phyloP scores from a whole-genome alignment of 202 grass and related monocot genomes.

The Panicum virgatum region DNA sequence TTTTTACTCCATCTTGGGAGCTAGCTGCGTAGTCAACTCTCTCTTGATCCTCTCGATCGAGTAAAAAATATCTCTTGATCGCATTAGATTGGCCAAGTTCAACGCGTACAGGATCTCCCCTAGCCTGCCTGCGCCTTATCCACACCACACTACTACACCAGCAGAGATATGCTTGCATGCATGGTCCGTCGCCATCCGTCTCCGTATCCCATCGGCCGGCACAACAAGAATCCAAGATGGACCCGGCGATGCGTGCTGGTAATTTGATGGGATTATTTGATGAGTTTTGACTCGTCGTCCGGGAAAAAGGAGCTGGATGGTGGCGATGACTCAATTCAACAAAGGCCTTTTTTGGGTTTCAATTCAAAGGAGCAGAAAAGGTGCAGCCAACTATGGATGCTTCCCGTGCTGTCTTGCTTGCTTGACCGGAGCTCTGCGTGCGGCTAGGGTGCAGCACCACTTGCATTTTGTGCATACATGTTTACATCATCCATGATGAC shows the following conservation, averaged over 20 bases:
- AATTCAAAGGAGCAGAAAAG: neutral
- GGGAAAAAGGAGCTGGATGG: neutral
- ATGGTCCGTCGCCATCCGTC: neutral
- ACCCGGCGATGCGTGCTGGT: neutral
- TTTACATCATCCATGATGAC: conserved; percentile 4
- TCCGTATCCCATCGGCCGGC: neutral
- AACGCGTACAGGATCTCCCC: conserved; percentile 37
- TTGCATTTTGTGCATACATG: neutral
- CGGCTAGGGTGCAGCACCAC: neutral
- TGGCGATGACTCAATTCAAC: neutral
- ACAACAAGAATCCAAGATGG: neutral
- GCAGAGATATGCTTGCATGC: neutral
- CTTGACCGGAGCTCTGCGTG: conserved; percentile 21
- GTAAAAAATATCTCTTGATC: neutral
- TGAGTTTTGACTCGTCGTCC: conserved; percentile 3
- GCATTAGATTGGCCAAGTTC: neutral
- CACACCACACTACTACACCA: no score
- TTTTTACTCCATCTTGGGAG: no score
- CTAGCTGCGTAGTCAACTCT: no score
- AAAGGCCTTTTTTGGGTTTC: neutral
- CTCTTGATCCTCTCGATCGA: no score
- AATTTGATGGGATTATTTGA: neutral
- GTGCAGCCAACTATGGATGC: neutral
- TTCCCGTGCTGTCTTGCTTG: conserved; percentile 27
- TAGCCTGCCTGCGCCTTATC: conserved; percentile 8